A percentile compares a stretch with the other conserved stretches of the same genome.
These are phyloP conservation scores for Alternaria tenuissima DNA, from an alignment of 2,329 filamentous ascomycete species.

Conservation along the genomic window DNA sequence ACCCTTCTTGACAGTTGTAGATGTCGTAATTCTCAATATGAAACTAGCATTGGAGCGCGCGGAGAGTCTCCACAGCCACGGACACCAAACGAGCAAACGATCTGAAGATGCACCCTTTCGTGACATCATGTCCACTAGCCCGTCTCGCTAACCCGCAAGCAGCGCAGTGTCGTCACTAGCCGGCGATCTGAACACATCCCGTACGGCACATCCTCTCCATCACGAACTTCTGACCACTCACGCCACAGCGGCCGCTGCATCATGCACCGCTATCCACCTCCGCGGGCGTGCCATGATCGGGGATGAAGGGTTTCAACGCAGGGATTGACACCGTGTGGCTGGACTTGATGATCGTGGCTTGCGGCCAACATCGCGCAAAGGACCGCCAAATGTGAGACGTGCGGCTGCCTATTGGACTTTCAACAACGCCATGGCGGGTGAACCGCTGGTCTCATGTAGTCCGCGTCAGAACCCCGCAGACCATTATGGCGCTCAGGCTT, in stretches of 20 bases:
- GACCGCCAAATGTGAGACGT: not conserved
- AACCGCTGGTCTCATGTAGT: not conserved
- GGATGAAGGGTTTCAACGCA: constrained; percentile 1
- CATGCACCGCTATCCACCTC: not conserved
- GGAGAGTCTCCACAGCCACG: not conserved
- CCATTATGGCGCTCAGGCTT: not conserved
- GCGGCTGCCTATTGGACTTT: not conserved
- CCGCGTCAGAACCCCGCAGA: not conserved
- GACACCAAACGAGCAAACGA: not conserved
- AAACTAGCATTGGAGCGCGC: too few species aligned
- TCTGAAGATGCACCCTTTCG: not conserved
- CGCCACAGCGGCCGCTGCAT: not conserved
- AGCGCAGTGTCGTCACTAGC: not conserved
- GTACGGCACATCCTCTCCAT: not conserved
- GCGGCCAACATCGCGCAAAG: not conserved
- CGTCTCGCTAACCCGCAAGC: not conserved
- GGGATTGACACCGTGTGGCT: not conserved
- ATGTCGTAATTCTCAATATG: too few species aligned
- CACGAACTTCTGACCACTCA: not conserved
- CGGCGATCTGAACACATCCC: not conserved
- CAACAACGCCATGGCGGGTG: not conserved
- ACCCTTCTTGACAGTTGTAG: too few species aligned
- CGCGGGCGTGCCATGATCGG: not conserved
- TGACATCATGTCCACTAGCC: not conserved
- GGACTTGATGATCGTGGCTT: not conserved